Base-by-base conservation (phyloP, 2,329 filamentous ascomycete genomes). In the Ramichloridium luteum region DNA sequence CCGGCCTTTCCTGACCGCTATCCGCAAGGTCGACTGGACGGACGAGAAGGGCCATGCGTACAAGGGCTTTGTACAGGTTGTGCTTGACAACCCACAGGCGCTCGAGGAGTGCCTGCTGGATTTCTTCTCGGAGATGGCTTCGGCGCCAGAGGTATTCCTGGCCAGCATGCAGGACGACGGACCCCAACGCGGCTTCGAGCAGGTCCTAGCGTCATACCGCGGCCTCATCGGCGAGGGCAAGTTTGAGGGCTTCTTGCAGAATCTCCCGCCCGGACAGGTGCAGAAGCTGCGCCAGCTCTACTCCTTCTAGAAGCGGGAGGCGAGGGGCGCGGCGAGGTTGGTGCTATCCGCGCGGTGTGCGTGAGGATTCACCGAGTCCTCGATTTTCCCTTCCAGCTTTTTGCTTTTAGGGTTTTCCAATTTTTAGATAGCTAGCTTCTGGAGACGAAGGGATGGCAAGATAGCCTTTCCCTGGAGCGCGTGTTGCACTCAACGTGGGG, bases 41-140 rank as follows among this genome's bases (percentile, higher is more conserved):
- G 82, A 93, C 38, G 90, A 98, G 59, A 98, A 98, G 61, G 84
- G 81, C 1, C 86, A 86, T 15, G 88, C 90, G 0, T 83, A 96
- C 55, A 76, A 83, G 48, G 90, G 90, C 0, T 94, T 98, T 60
- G 81, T 82, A 33, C 70, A 80, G 45, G 71, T 93, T 28, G 80
- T 96, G 3, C 71, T 80, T 39, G 74, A 76, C 50, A 96, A 96
- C 49, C 90, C 90, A 1, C 74, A 85, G 51, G 84, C 85, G 2
- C 88, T 98, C 74, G 90, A 96, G 59, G 78, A 78, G 45, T 80
- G 77, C 36, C 65, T 98, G 25, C 66, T 79, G 20, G 72, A 80
- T 35, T 92, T 90, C 59, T 93, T 98, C 55, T 70, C 67, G 31
- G 70, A 82, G 35, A 92, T 96, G 60, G 81, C 88, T 11, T 68